Base-by-base conservation (phyloP, 306 rosid genomes). In the Cucurbita maxima region DNA sequence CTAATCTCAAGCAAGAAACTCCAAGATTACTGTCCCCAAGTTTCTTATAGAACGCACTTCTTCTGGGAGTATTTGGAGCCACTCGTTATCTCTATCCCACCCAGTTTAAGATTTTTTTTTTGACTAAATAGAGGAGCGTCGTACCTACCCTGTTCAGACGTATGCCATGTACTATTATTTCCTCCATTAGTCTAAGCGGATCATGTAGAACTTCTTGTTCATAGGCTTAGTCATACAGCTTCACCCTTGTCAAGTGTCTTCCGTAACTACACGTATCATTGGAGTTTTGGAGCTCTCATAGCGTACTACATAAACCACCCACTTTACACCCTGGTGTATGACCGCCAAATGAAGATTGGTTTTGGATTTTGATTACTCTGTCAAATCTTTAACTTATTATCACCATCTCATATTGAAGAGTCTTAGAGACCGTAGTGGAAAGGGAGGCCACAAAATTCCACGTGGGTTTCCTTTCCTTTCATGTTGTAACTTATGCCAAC, bases 191-290 rank as follows among this genome's bases (percentile, higher is more conserved):
- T 84, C 85, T 79, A 94, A 94, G 80, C 88, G 97, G 66, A 94
- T 94, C 77, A 73, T 91, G 86, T 97, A 94, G 76, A 94, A 97
- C 5, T 91, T 89, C 80, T 94, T 0, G 83, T 94, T 60, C 97
- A 94, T 85, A 87, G 97, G 79, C 91, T 94, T 82, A 94, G 99
- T 80, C 99, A 94, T 59, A 96, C 99, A 30, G 89, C 99, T 71
- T 94, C 99, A 19, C 99, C 99, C 30, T 85, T 94, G 48, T 86
- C 96, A 53, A 91, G 91, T 77, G 99, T 94, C 77, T 88, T 89
- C 10, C 91, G 99, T 14, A 94, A 94, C 78, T 94, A 97, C 75
- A 92, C 96, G 40, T 94, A 94, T 79, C 91, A 94, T 79, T 94
- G 97, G 99, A 75, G 88, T 38, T 94, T 94, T 81, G 99, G 96